Base-by-base conservation (phyloP, 2,329 filamentous ascomycete genomes). In the Diaporthe vexans region DNA sequence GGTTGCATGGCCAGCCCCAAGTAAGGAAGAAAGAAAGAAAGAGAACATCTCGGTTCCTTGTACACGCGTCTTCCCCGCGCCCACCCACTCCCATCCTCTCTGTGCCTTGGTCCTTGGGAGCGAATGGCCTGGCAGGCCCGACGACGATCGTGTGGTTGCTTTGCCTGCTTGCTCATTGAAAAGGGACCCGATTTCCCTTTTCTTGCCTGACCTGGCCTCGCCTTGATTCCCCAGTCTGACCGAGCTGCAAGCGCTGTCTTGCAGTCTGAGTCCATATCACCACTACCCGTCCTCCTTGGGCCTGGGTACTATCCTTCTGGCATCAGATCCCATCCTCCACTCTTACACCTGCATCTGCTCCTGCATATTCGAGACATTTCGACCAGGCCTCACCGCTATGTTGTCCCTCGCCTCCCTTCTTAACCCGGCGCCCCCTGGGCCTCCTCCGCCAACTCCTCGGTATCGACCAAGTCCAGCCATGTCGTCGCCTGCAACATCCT, bases 371-470 rank as follows among this genome's bases (percentile, higher is more conserved):
- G 76, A 84, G 81, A 83, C 82, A 84, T 80, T 75, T 77, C 77
- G 80, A 80, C 77, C 73, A 74, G 73, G 75, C 77, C 75, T 79
- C 81, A 81, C 80, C 79, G 81, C 78, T 79, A 94, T 94, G 92
- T 82, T 92, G 75, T 91, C 92, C 63, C 86, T 94, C 77, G 86
- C 90, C 51, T 91, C 90, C 77, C 87, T 94, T 79, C 88, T 94
- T 80, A 94, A 94, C 80, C 92, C 92, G 78, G 82, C 86, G 69
- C 86, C 88, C 76, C 81, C 86, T 73, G 83, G 84, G 76, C 80
- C 82, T 71, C 78, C 54, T 51, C 72, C 80, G 68, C 77, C 85
- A 81, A 80, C 82, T 77, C 83, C 81, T 81, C 83, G 80, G 79
- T 84, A 84, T 77, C 84, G 82, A 77, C 84, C 82, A 80, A 86